Evolutionary conservation across 2,329 filamentous ascomycete genomes (phyloP), one percentile per base, ranked within the genome.

Genomic region (Fonsecaea monophora): DNA sequence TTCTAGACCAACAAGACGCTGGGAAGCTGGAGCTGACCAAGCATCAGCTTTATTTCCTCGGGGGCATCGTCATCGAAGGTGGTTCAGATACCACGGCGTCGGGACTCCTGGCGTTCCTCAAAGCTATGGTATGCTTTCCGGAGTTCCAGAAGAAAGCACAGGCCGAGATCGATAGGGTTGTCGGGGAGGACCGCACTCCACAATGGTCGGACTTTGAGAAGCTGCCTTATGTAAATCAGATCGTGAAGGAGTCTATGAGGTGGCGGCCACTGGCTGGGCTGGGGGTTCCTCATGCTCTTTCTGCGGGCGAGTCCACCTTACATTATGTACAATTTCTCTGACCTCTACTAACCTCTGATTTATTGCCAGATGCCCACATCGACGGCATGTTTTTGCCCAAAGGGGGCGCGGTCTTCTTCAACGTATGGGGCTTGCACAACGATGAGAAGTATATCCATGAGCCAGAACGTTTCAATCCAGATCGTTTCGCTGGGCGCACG

Each of bases 121-220:
- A 85, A 71, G 72, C 86, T 64, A 65, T 86, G 77, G 61, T 81
- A 75, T 67, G 82, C 65, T 82, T 81, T 66, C 83, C 83, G 0
- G 78, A 82, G 7, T 76, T 78, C 0, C 77, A 83, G 18, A 66
- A 66, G 4, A 78, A 79, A 38, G 82, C 82, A 0, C 82, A 85
- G 37, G 74, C 75, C 10, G 80, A 82, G 66, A 74, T 82, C 30
- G 79, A 82, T 60, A 68, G 66, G 1, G 77, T 81, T 2, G 34
- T 81, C 4, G 79, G 78, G 0, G 67, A 56, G 12, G 63, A 73
- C 9, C 69, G 78, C 3, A 69, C 75, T 7, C 78, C 78, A 10
- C 64, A 65, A 0, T 77, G 76, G 30, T 74, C 68, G 1, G 77
- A 79, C 64, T 69, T 74, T 34, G 61, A 68, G 1, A 35, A 53